Evolutionary conservation across 169 alveolate species (phyloP), one percentile per base, ranked within the genome.

Genomic region (Plasmodium ovale): DNA sequence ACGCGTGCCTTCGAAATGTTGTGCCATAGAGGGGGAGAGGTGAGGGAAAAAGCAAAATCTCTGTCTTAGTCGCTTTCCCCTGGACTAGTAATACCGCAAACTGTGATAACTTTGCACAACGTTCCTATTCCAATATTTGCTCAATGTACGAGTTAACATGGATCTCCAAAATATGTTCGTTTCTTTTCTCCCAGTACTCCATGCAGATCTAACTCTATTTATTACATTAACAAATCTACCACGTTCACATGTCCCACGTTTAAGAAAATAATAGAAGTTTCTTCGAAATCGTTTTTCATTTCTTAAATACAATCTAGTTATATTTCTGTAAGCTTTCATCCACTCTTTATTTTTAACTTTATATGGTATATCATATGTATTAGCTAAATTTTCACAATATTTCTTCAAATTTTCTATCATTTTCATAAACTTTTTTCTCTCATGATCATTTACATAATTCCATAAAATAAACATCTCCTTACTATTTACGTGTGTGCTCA

Each of bases 401-500:
- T 3, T 19, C 7, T 47, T 69, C 21, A 56, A 27, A 44, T 14
- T 37, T 25, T 69, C 33, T 14, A 44, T 62, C 84, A 69, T 69
- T 1, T 44, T 1, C 1, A 42, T 44, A 54, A 44, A 69, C 16
- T 44, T 47, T 33, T 69, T 69, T 54, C 65, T 69, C 12, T 69
- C 84, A 7, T 44, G 35, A 2, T 35, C 21, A 69, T 69, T 33
- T 33, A 69, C 64, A 69, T 44, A 44, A 69, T 56, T 47, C 60
- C 60, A 69, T n/a, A 69, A 27, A 33, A 23, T 44, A 6, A 44
- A 51, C 84, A 69, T 69, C 19, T 69, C 84, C 23, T 49, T 69
- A 47, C 21, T 27, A 47, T 49, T 25, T 25, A 69, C 60, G 1
- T 14, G 10, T 16, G 10, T 25, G 0, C 16, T 65, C 23, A 69